Base-by-base conservation (phyloP, 2,329 filamentous ascomycete species). In the Epichloe scottii region DNA sequence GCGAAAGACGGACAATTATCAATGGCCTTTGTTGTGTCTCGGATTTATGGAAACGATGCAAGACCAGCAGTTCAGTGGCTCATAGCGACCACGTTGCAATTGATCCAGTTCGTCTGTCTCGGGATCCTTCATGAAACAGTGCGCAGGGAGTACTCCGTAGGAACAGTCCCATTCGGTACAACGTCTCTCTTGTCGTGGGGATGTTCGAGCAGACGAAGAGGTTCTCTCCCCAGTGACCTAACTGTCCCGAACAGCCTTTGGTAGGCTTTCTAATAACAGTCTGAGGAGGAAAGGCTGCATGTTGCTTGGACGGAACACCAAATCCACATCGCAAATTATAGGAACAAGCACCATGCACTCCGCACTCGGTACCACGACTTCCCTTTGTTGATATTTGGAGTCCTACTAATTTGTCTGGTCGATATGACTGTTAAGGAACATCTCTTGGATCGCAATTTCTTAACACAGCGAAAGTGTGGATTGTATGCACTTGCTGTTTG, bases 101-200 rank as follows among this genome's bases (percentile, higher is more conserved):
- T 35, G 30, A n/a, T n/a, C 23, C 23, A 41, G 21, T 12, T 48
- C 39, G 39, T 38, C 35, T 45, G 50, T 51, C 42, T 44, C 33
- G 46, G 46, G 12, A 38, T 47, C 42, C 33, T 23, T 40, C 23
- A n/a, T 44, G 50, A 51, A 51, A 51, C 50, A 49, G 8, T n/a
- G 40, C 10, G 14, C 21, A 15, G 26, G 40, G 19, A 11, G n/a
- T 19, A 15, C 35, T 26, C 23, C 6, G 23, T 26, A 26, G 23
- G 23, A 26, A 26, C 23, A 26, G 23, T 26, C 23, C 23, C 23
- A 26, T 26, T 26, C 23, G 23, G 23, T 19, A 15, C 35, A 30
- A 15, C 26, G 23, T 15, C 23, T 33, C 14, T 34, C 43, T 17
- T 34, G 33, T 12, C 33, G 41, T 21, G 17, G 19, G 33, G 45